Conservation (phyloP, 2,329 filamentous ascomycete genomes). For the Arthrobotrys iridis region DNA sequence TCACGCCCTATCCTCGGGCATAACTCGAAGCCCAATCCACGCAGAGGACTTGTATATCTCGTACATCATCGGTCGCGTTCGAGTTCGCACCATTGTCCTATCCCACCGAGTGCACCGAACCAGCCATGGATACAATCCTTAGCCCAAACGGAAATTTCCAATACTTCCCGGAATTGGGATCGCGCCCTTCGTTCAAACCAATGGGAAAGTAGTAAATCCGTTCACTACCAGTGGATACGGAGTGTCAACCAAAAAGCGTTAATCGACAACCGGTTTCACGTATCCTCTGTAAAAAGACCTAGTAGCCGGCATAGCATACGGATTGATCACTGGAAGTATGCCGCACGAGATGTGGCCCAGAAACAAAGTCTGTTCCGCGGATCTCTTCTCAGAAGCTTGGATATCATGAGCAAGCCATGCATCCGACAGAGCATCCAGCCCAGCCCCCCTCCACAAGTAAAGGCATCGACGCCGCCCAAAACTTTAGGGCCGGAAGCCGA, state of each 20-base stretch:
- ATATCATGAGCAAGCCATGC: slow-evolving; percentile 27
- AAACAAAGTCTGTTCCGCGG: not conserved
- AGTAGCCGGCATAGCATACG: not conserved
- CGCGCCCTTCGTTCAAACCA: not conserved
- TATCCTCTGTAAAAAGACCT: not conserved
- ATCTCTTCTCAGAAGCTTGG: slow-evolving; percentile 15
- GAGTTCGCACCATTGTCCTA: not conserved
- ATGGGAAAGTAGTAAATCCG: not conserved
- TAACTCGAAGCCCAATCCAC: not conserved
- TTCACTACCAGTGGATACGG: not conserved
- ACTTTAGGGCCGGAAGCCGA: too few relatives aligned
- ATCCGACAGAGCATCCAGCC: not conserved
- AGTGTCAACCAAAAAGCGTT: not conserved
- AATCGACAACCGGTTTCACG: not conserved
- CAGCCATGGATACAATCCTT: not conserved
- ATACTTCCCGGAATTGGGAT: not conserved
- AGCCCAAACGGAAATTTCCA: not conserved
- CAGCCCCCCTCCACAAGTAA: not conserved
- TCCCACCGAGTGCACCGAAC: not conserved
- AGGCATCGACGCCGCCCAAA: not conserved
- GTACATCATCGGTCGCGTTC: slow-evolving; percentile 25
- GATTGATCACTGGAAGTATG: not conserved
- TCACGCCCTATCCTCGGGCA: not conserved
- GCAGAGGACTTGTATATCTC: slow-evolving; percentile 14
- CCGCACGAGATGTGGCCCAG: not conserved